Evolutionary conservation across 176 grass and related monocot genomes (phyloP), one percentile per base, ranked within the genome.

Genomic region (Zoysia japonica): DNA sequence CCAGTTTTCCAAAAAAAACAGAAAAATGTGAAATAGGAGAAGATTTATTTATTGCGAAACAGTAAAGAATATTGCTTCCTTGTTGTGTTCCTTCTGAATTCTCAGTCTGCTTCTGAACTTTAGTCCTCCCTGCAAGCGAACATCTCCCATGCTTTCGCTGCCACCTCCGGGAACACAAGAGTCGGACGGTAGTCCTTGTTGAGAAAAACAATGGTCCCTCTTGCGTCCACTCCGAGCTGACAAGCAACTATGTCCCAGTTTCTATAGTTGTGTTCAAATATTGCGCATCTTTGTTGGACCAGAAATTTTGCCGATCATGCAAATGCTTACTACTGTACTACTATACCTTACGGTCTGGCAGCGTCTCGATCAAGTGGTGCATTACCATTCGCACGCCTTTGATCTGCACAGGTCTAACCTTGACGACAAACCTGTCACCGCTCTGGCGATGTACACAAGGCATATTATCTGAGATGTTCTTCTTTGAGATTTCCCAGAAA

Each of bases 371-470:
- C 19, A 83, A 82, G 67, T 98, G 92, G 16, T 92, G 75, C 0
- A 98, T 65, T 47, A 87, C 42, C 71, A 98, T 71, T 44, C 95
- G 67, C 41, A 83, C 54, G n/a, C 89, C 91, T 75, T 85, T 85
- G 61, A 92, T 82, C 20, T 82, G 49, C 0, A 3, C 74, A 74
- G 90, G 83, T 78, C 88, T 88, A 17, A 92, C 92, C 80, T 92
- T 98, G 12, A 98, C 74, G 3, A 98, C 81, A 82, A 98, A 98
- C 66, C 73, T 92, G 11, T 98, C 90, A 64, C 87, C 36, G 53
- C 85, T 93, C 95, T 98, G 71, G 47, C 0, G 84, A 61, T 52
- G 2, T 52, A 5, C 12, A 52, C 11, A 4, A 61, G 57, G 2
- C 19, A 57, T 19, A 28, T 28, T 28, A 28, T 19, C 55, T 19